Evolutionary conservation across 208 protist species (phyloP).

Genomic region (Crithidia fasciculata): DNA sequence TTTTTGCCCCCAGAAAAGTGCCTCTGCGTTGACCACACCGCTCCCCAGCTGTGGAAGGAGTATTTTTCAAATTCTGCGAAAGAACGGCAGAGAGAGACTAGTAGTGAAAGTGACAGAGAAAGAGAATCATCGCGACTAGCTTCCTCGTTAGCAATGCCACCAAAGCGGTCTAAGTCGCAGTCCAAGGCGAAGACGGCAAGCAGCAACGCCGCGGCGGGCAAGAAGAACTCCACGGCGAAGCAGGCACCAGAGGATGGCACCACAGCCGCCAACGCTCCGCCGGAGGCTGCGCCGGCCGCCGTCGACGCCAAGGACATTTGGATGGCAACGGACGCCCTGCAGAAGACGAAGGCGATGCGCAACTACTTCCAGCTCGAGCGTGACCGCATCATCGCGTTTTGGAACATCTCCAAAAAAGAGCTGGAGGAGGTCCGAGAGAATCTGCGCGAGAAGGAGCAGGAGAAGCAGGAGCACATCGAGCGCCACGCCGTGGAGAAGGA

Average conservation of each 20-base stretch:
- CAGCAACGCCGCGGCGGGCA: conserved; percentile 12
- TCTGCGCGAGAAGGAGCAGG: conserved; percentile 91
- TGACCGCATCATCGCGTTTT: conserved; percentile 96
- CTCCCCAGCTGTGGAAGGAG: too few relatives aligned
- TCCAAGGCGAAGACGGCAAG: conserved; percentile 15
- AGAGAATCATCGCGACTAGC: not conserved
- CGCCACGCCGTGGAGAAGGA: conserved; percentile 95
- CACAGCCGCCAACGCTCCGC: conserved; percentile 16
- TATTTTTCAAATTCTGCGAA: too few relatives aligned
- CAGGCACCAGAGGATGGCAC: not conserved
- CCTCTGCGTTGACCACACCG: too few relatives aligned
- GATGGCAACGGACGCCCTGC: conserved; percentile 91
- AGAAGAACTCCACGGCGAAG: conserved; percentile 17
- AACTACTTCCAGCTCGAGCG: conserved; percentile 98
- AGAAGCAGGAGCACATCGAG: conserved; percentile 93
- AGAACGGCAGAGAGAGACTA: too few relatives aligned
- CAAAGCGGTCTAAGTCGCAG: conserved; percentile 36
- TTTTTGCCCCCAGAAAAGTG: too few relatives aligned
- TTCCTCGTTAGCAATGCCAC: conserved; percentile 29
- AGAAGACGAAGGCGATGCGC: conserved; percentile 94
- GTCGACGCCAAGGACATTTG: conserved; percentile 80
- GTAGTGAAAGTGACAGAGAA: not conserved
- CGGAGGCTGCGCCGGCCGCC: conserved; percentile 25
- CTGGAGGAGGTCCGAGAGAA: conserved; percentile 83
- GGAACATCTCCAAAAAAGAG: conserved; percentile 95